Evolutionary conservation across 257 asterid genomes (phyloP).

Genomic region (Striga asiatica): DNA sequence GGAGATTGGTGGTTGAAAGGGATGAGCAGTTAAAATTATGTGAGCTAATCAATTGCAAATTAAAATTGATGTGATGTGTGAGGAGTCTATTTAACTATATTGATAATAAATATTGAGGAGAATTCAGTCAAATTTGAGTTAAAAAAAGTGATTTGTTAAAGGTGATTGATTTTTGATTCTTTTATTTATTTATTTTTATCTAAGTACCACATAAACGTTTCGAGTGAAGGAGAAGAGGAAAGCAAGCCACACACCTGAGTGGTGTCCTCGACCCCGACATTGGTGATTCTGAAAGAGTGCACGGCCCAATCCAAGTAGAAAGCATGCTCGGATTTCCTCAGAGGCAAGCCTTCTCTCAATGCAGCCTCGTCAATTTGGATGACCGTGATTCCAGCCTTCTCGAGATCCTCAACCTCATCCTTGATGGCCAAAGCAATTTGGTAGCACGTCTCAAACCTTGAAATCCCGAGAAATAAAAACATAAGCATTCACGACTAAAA

Average conservation of each 20-base stretch:
- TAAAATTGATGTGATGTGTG: too few relatives aligned
- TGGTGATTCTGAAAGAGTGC: conserved; percentile 96
- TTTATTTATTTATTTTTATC: too few relatives aligned
- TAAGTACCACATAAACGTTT: too few relatives aligned
- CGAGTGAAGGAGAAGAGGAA: conserved; percentile 1
- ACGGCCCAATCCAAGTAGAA: conserved; percentile 98
- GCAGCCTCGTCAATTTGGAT: conserved; percentile 97
- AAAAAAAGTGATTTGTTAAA: neutral
- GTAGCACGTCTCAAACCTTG: conserved; percentile 81
- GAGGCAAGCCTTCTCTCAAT: conserved; percentile 93
- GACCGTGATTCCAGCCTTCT: conserved; percentile 81
- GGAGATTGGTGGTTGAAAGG: neutral
- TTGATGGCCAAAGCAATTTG: conserved; percentile 94
- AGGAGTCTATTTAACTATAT: too few relatives aligned
- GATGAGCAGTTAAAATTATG: too few relatives aligned
- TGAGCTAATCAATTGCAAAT: too few relatives aligned
- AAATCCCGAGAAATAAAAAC: conserved; percentile 1
- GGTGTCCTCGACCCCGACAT: conserved; percentile 66
- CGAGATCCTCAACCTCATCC: conserved; percentile 97
- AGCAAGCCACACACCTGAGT: conserved; percentile 95
- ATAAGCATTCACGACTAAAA: neutral
- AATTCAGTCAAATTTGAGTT: neutral
- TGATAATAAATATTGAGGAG: neutral
- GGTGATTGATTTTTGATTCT: too few relatives aligned
- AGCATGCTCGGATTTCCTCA: conserved; percentile 82